Evolutionary conservation across 495 filamentous ascomycete species (phyloP), one percentile per base, ranked within the genome.

Genomic region (Mytilinidion resinicola): DNA sequence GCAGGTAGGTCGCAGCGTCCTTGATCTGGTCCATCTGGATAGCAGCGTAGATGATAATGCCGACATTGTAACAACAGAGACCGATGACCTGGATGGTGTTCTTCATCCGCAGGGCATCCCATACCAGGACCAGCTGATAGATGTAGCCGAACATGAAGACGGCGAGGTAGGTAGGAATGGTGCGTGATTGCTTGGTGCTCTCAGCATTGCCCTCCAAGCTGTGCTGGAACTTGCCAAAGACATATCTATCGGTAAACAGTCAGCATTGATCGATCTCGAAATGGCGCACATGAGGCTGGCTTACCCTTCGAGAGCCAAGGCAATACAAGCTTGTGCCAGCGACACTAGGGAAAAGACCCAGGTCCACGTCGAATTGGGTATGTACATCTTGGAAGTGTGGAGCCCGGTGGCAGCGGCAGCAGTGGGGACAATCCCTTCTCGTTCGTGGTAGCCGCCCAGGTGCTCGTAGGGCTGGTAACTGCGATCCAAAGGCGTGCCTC

Each of bases 81-180:
- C 93, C 95, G 65, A 98, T 97, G 69, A 98, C 79, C 72, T 98
- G 93, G 80, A 98, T 98, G 12, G 93, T 98, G 74, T 98, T 98
- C 76, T 96, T 96, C 67, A 91, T 75, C 48, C 90, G 84, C 57
- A 98, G 76, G 3, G 95, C 92, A 79, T 98, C 93, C 74, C 89
- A 96, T 12, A 93, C 86, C 21, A 98, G 76, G 35, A 93, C 70
- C 5, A 97, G 70, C 65, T 96, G 84, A 74, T 97, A 98, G 54
- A 98, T 68, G 73, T 95, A 96, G 52, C 89, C 93, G 72, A 98
- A 96, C 69, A 96, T 95, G 74, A 96, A 95, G n/a, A 98, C 80
- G 10, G 92, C 86, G 21, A 98, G 78, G 73, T 96, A 96, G 12
- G 90, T 95, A 21, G 89, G 85, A 51, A 93, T 89, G 0, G 87